A percentile compares a stretch with the other conserved stretches of the same genome.
Evolutionary conservation across 331 rosid species (phyloP).

Genomic region (Malus hybrid): DNA sequence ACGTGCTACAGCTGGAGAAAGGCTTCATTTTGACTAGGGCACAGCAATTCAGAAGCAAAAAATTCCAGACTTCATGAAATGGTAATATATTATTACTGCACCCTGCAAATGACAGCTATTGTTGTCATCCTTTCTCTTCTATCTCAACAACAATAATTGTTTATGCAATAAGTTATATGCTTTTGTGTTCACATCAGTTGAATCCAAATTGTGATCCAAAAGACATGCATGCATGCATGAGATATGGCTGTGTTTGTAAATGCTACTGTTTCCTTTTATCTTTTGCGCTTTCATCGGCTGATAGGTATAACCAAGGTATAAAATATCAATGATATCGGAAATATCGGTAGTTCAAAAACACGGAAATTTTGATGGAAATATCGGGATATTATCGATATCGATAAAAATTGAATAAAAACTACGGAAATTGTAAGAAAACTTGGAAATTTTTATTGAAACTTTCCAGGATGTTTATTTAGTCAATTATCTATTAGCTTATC

Average conservation of each 20-base stretch:
- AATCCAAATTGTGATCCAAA: not conserved
- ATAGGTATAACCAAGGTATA: not conserved
- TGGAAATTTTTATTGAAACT: too few relatives aligned
- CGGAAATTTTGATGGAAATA: too few relatives aligned
- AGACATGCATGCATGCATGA: not conserved
- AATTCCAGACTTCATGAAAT: not conserved
- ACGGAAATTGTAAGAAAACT: too few relatives aligned
- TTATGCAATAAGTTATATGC: not conserved
- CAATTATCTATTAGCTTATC: too few relatives aligned
- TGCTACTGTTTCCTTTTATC: not conserved
- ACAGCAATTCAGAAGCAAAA: not conserved
- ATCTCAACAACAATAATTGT: not conserved
- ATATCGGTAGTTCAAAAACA: too few relatives aligned
- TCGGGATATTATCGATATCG: too few relatives aligned
- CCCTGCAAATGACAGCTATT: conserved; percentile 7
- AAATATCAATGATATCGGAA: too few relatives aligned
- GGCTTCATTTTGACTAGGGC: not conserved
- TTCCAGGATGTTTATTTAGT: too few relatives aligned
- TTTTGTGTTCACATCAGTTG: not conserved
- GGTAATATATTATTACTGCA: not conserved
- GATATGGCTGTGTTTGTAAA: not conserved
- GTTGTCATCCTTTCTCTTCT: not conserved
- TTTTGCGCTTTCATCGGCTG: not conserved
- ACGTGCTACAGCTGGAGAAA: not conserved
- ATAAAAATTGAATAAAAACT: too few relatives aligned